Evolutionary conservation across 139 green algal genomes (phyloP), one percentile per base, ranked within the genome.

Genomic region (Spirogloea muscicola): DNA sequence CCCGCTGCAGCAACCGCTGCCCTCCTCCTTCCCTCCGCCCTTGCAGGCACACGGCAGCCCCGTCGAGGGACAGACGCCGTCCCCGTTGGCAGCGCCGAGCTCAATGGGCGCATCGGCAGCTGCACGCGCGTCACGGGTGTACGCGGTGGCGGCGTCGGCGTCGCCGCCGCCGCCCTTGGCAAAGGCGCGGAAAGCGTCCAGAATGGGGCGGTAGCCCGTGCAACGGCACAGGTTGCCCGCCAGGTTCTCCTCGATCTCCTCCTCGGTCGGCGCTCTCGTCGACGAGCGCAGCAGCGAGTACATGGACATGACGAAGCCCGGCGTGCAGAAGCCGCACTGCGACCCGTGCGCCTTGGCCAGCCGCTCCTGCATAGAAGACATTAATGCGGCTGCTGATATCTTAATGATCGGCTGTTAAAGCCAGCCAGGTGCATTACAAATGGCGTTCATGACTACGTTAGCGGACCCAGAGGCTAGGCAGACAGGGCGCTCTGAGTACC

Each of bases 251-350:
- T 98, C 94, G 36, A 98, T 95, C 5, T 98, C 89, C 42, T 89
- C 77, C 74, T 94, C 86, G 0, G 78, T 90, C 16, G 89, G 87
- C 3, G 79, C 34, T 16, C 81, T 60, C 27, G 42, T 65, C 1
- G 74, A 18, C 43, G 67, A 79, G 10, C 90, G 72, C 62, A 98
- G 86, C 76, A 98, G 81, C 1, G 82, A 64, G 60, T 96, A 96
- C 93, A 98, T 98, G 72, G 72, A 88, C 94, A 98, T 98, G 1
- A 98, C 93, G 81, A 98, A 98, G 25, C 93, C 93, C 16, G 93
- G 94, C 1, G 93, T 98, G 88, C 93, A 98, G 84, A 98, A 98
- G 29, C 94, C 93, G 78, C 93, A 98, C 84, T 98, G 93, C 0
- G 85, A 93, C 59, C 94, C 93, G 81, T 98, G 94, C 21, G 90